Evolutionary conservation across 2,329 filamentous ascomycete genomes (phyloP).

Genomic region (Orbilia quercus): DNA sequence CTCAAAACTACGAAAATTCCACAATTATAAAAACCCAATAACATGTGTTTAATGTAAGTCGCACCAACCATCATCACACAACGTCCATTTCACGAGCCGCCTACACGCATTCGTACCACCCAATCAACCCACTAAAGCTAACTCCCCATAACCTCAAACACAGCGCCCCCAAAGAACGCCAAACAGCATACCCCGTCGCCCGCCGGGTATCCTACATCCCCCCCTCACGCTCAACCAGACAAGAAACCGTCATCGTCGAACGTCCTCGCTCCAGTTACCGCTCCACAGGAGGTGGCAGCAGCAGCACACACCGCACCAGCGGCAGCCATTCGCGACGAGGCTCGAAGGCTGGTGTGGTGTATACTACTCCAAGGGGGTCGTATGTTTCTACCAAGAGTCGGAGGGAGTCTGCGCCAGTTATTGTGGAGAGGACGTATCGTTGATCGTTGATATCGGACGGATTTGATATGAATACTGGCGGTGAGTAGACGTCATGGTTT

Average conservation of each 20-base stretch:
- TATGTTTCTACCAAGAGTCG: constrained; percentile 27
- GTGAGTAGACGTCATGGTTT: constrained; percentile 46
- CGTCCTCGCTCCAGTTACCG: constrained; percentile 48
- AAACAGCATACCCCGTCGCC: constrained; percentile 48
- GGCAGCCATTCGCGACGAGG: constrained; percentile 27
- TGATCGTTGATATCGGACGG: not conserved
- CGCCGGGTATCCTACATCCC: constrained; percentile 37
- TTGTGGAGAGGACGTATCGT: constrained; percentile 53
- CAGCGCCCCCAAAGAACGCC: constrained; percentile 37
- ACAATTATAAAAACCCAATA: too few species aligned
- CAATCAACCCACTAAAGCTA: not conserved
- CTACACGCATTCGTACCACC: too few species aligned
- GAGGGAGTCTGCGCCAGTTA: constrained; percentile 29
- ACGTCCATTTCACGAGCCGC: too few species aligned
- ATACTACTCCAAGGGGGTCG: constrained; percentile 42
- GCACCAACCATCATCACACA: too few species aligned
- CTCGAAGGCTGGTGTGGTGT: constrained; percentile 45
- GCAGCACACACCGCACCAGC: constrained; percentile 22
- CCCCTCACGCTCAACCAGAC: not conserved
- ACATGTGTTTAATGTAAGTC: constrained; percentile 55
- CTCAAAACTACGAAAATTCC: too few species aligned
- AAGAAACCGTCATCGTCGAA: constrained; percentile 54
- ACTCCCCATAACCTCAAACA: not conserved
- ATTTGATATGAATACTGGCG: constrained; percentile 1
- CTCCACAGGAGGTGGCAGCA: constrained; percentile 20